These are phyloP conservation scores for Chytridium lagenaria DNA, from an alignment of 371 early-diverging fungal genomes.

Conservation along the genomic window DNA sequence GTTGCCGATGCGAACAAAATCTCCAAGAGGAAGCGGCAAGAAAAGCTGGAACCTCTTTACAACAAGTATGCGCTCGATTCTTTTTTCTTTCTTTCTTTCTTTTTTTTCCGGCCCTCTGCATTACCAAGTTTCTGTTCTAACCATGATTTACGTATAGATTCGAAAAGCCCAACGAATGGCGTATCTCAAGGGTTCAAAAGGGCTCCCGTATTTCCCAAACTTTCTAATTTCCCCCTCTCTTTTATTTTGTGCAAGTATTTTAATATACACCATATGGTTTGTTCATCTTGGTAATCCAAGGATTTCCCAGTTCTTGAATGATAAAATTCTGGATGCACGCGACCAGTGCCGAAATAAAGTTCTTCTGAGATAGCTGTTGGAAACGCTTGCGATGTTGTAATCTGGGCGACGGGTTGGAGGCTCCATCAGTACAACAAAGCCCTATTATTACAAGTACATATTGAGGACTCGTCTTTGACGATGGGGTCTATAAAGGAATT, in stretches of 20 bases:
- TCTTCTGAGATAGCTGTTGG: no score
- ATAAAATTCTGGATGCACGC: no score
- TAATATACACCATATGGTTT: neutral
- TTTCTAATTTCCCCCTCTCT: constrained; percentile 23
- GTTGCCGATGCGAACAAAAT: constrained; percentile 89
- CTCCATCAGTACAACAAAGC: no score
- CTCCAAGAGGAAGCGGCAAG: constrained; percentile 89
- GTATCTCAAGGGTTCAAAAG: constrained; percentile 50
- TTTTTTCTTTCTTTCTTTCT: neutral
- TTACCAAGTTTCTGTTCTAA: neutral
- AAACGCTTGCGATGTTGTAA: no score
- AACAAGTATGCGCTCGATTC: constrained; percentile 81
- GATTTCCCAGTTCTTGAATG: no score
- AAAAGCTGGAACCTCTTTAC: constrained; percentile 90
- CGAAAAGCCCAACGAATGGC: constrained; percentile 59
- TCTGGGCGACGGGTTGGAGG: no score
- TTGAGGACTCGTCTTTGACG: no score
- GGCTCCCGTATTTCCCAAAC: constrained; percentile 51
- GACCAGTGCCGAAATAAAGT: no score
- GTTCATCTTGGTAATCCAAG: no score
- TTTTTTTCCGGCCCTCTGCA: constrained; percentile 11
- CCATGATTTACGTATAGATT: neutral
- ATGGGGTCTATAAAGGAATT: no score
- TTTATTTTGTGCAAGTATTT: neutral
- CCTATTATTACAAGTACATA: no score